A percentile compares a stretch with the other conserved stretches of the same genome.
These are phyloP conservation scores for Lipomyces spencermartinsiae DNA, from an alignment of 805 yeast species.

Conservation along the genomic window DNA sequence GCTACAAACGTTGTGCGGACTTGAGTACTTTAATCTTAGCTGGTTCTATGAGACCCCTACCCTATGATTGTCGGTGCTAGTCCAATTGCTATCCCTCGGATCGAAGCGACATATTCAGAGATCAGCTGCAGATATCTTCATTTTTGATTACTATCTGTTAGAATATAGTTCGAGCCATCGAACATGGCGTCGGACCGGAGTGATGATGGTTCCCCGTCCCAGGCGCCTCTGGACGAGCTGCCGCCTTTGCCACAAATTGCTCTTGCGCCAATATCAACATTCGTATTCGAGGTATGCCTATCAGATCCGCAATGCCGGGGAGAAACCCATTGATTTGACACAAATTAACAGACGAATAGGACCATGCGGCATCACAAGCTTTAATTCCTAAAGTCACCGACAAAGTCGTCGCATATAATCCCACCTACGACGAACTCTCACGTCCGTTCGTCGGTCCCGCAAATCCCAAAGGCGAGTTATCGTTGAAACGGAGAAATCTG, in stretches of 20 bases:
- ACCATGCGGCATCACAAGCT: conserved; percentile 22
- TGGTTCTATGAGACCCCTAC: neutral
- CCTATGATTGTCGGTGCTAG: neutral
- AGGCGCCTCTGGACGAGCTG: conserved; percentile 21
- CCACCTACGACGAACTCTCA: conserved; percentile 36
- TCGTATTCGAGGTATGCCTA: conserved; percentile 27
- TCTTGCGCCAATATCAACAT: conserved; percentile 31
- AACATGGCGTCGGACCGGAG: neutral
- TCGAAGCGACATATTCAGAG: neutral
- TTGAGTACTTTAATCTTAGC: neutral
- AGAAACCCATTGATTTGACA: neutral
- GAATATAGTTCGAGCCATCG: neutral
- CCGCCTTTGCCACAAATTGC: conserved; percentile 31
- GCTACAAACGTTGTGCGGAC: neutral
- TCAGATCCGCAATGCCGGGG: neutral
- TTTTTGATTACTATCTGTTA: neutral
- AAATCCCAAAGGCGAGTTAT: conserved; percentile 29
- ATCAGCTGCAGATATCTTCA: neutral
- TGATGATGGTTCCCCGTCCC: neutral
- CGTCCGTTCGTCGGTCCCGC: conserved; percentile 35
- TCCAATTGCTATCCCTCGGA: neutral
- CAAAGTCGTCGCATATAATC: conserved; percentile 30
- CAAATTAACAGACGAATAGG: conserved; percentile 1
- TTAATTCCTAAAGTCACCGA: conserved; percentile 35
- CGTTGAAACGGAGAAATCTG: conserved; percentile 43